Conservation (phyloP, 2,329 filamentous ascomycete species). For the Phialophora chinensis region DNA sequence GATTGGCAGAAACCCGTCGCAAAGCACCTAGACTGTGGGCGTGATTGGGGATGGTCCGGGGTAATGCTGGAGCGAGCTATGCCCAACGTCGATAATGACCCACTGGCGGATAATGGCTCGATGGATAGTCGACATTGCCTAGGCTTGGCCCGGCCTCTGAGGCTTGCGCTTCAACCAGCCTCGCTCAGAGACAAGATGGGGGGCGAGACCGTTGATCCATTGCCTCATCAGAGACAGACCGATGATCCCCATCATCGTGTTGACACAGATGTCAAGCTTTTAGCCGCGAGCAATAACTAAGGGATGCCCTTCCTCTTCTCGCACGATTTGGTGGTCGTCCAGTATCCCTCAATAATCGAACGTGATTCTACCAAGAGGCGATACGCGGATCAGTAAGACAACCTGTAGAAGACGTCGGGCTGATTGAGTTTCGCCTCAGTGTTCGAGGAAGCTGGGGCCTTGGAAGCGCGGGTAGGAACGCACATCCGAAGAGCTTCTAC, state of each 20-base stretch:
- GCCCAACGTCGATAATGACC: conserved; percentile 32
- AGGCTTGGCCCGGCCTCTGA: not conserved
- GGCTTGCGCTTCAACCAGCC: conserved; percentile 15
- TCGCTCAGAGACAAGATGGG: conserved; percentile 5
- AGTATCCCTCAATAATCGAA: not conserved
- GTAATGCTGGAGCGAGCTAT: conserved; percentile 29
- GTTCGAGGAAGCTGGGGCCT: not conserved
- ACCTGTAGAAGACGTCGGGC: not conserved
- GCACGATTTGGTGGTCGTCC: not conserved
- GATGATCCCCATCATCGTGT: not conserved
- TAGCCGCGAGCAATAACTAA: not conserved
- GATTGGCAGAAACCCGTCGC: conserved; percentile 14
- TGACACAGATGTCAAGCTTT: not conserved
- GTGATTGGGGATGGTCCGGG: conserved; percentile 25
- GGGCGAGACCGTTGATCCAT: conserved; percentile 8
- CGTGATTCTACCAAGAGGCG: not conserved
- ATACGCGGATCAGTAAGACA: too few species aligned
- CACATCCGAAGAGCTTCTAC: conserved; percentile 2
- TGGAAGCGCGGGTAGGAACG: not conserved
- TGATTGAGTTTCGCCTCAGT: not conserved
- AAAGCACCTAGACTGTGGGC: conserved; percentile 7
- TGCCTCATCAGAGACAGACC: conserved; percentile 13
- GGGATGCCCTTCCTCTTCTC: not conserved
- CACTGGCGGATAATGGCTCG: conserved; percentile 17
- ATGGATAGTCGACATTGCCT: not conserved